Evolutionary conservation across 225 moss, liverwort and hornwort genomes (phyloP).

Genomic region (Ulota crispa): DNA sequence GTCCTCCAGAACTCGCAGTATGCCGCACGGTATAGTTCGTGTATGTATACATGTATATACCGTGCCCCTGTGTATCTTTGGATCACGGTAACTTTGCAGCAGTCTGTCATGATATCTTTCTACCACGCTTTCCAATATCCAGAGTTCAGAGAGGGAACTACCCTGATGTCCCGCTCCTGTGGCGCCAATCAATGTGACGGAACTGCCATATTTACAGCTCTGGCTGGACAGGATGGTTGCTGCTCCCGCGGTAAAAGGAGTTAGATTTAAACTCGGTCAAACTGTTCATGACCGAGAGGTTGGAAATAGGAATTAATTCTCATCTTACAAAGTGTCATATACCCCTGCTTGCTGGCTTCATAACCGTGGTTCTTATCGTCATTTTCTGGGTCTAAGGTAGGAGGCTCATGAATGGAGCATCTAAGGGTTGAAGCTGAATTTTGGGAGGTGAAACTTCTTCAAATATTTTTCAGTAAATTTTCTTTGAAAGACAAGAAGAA

Average conservation of each 20-base stretch:
- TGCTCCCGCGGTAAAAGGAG: slow-evolving; percentile 7
- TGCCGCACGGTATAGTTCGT: neutral
- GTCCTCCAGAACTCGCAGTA: neutral
- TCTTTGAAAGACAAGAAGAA: no score
- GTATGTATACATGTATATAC: neutral
- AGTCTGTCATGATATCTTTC: slow-evolving; percentile 47
- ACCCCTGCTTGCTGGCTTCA: neutral
- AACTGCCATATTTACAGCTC: slow-evolving; percentile 23
- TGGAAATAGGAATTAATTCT: slow-evolving; percentile 4
- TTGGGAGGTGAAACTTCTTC: no score
- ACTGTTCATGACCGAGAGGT: neutral
- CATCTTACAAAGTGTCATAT: slow-evolving; percentile 8
- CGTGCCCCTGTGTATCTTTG: neutral
- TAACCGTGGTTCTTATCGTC: neutral
- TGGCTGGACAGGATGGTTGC: slow-evolving; percentile 4
- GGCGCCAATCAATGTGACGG: slow-evolving; percentile 6
- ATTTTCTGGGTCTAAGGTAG: neutral
- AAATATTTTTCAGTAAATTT: no score
- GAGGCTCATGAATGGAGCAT: no score
- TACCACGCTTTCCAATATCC: slow-evolving; percentile 37
- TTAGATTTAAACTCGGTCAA: slow-evolving; percentile 22
- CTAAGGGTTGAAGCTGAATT: no score
- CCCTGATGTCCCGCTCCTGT: neutral
- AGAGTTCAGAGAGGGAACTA: slow-evolving; percentile 16
- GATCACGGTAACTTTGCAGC: neutral